phyloP scores from a whole-genome alignment of 2,329 filamentous ascomycete species.

The Neopestalotiopsis clavispora region DNA sequence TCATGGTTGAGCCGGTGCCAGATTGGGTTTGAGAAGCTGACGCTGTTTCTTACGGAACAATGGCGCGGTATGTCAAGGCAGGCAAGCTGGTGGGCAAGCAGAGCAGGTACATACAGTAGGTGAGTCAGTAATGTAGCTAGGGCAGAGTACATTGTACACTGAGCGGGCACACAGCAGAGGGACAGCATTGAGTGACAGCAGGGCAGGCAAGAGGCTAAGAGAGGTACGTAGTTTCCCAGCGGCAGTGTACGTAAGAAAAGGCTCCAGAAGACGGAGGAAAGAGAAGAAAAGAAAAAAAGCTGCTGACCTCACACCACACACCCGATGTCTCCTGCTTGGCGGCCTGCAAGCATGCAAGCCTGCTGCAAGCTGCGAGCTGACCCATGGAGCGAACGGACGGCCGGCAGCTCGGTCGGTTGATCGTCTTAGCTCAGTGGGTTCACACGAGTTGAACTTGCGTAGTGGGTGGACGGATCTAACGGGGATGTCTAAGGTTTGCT shows the following conservation, averaged over 20 bases:
- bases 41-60: not conserved
- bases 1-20: conserved; percentile 4
- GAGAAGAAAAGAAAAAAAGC: not conserved
- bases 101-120: no score
- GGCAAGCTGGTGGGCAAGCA: not conserved
- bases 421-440: not conserved
- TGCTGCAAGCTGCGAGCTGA: conserved; percentile 7
- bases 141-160: not conserved
- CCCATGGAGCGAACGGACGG: not conserved
- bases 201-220: not conserved
- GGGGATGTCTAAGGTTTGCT: conserved; percentile 2
- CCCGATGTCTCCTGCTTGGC: not conserved
- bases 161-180: not conserved
- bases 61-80: not conserved
- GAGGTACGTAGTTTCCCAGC: no score
- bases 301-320: not conserved
- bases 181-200: not conserved
- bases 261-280: not conserved
- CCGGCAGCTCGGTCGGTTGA: not conserved
- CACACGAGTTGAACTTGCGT: not conserved
- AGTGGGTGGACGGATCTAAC: conserved; percentile 9
- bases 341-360: not conserved
- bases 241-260: not conserved
- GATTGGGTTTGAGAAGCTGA: conserved; percentile 11
- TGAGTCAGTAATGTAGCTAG: not conserved